Base-by-base conservation (phyloP, 495 filamentous ascomycete species). In the Daldinia caldariorum region DNA sequence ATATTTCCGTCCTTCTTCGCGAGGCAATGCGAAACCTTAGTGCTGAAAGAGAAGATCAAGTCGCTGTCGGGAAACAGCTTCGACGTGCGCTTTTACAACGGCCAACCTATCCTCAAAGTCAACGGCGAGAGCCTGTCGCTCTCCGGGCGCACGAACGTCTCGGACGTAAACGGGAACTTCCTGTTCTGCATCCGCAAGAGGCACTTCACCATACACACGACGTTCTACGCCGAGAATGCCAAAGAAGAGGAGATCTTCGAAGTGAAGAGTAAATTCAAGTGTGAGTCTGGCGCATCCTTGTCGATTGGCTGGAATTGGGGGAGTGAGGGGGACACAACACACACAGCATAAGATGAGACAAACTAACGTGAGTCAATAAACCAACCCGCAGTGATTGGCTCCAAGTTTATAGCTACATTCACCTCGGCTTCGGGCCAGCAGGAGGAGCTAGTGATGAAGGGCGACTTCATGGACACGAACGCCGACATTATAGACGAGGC, bases 61-160 rank as follows among this genome's bases (percentile, higher is more conserved):
- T 87, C 85, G 16, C 76, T 86, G 26, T 79, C 84, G 14, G 83
- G 84, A 22, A 86, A 89, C 78, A 84, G 79, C 74, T 89, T 89
- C 75, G 81, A 84, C 61, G 80, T 89, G 73, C 81, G 81, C 50
- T 71, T 79, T 0, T 70, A 76, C 5, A 79, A 74, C 51, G 85
- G 86, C 7, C 69, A 79, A 16, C 77, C 80, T 6, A 64, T 88
- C 47, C 75, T 89, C 57, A 81, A 84, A 63, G 82, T 89, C 12
- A 79, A 86, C 47, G 85, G 84, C 70, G 79, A 84, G 32, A 72
- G 81, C 63, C 55, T 77, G 20, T 69, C 79, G 22, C 45, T 79
- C 3, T 77, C 76, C 0, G 62, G 69, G 0, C 83, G 85, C 47
- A 87, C 85, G 76, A 79, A 79, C 26, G 74, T 87, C 39, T 75